Base-by-base conservation (phyloP, 495 filamentous ascomycete species). In the Bacidia gigantensis region DNA sequence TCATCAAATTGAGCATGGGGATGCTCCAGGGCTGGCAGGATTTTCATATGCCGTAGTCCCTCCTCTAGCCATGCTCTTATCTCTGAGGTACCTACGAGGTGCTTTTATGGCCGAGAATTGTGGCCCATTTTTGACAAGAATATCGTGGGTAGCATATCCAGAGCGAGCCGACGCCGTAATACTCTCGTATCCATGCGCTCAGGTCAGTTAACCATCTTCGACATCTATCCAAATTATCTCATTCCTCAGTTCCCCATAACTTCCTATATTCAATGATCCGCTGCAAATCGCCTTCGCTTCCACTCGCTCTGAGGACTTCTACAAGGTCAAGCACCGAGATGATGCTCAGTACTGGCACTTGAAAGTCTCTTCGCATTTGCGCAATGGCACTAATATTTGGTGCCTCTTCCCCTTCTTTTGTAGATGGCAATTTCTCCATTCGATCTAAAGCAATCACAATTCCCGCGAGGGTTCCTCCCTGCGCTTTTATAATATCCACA, bases 371-470 rank as follows among this genome's bases (percentile, higher is more conserved):
- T 64, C 80, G 75, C 11, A 93, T 78, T 72, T 86, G 80, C 22
- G 85, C 86, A 58, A 95, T 84, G 21, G 87, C 85, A 64, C 82
- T 86, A 58, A 73, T 74, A 67, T 61, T 67, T 12, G 67, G 66
- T 58, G 62, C 67, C 51, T 66, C 70, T 40, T 74, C 77, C 52
- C 76, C 73, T 18, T 76, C 75, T 20, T 68, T 66, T 3, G 71
- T 67, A 22, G 70, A 71, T 39, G 70, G 74, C 44, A 88, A 77
- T 60, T 81, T 86, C 78, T 97, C 92, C 73, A 83, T 77, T 40
- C 92, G 78, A 67, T 97, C 89, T 52, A 97, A 70, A 21, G 89
- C 81, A 21, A 98, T 81, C 24, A 96, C 74, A 46, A 98, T 83
- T 38, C 89, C 92, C 5, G 81, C 81, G 14, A 96, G 75, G 18